phyloP scores from a whole-genome alignment of 768 basidiomycete genomes.

The Russula dissimulans region DNA sequence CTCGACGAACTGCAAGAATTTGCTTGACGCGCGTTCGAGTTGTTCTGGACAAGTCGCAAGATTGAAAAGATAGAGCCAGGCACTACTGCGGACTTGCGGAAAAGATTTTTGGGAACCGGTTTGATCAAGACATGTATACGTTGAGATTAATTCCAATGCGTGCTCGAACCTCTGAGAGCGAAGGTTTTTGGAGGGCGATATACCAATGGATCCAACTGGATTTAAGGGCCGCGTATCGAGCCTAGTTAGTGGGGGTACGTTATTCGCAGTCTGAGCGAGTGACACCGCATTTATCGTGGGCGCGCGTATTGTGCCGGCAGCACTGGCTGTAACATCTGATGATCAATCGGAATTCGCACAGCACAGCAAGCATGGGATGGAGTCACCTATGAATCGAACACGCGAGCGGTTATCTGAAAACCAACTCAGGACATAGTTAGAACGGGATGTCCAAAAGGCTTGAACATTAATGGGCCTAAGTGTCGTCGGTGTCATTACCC shows the following conservation, averaged over 20 bases:
- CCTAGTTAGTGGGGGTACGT: not conserved
- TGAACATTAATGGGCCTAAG: not conserved
- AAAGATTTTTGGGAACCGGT: not conserved
- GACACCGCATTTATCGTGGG: not conserved
- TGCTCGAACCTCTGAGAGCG: conserved; percentile 12
- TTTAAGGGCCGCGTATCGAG: not conserved
- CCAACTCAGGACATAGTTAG: not conserved
- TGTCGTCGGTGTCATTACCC: not conserved
- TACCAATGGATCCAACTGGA: not conserved
- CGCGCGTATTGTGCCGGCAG: not conserved
- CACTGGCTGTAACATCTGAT: not conserved
- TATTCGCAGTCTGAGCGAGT: not conserved
- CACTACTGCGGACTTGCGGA: conserved; percentile 11
- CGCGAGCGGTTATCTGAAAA: not conserved
- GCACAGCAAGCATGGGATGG: not conserved
- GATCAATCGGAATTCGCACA: not conserved
- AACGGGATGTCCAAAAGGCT: not conserved
- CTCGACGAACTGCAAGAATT: conserved; percentile 15
- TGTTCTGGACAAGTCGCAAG: conserved; percentile 13
- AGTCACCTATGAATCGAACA: not conserved
- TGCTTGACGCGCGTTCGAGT: conserved; percentile 4
- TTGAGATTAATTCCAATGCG: conserved; percentile 4
- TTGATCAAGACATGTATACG: not conserved
- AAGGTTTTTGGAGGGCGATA: not conserved
- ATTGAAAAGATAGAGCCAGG: conserved; percentile 18